Base-by-base conservation (phyloP, 2,329 filamentous ascomycete species). In the Clonostachys byssicola region DNA sequence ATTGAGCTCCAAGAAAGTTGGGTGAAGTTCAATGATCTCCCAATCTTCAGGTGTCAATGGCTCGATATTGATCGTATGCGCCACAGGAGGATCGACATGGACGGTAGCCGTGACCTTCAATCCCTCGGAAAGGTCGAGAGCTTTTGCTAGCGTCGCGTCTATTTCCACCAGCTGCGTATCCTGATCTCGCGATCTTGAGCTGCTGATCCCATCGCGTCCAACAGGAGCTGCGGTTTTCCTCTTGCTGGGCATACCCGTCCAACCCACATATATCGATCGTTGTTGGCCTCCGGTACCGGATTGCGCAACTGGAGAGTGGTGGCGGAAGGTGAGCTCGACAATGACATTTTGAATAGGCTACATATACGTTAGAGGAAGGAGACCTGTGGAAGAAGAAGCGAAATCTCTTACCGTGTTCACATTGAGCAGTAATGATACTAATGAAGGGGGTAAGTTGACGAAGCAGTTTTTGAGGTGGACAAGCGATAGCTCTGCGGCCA, bases 11-110 rank as follows among this genome's bases (percentile, higher is more conserved):
- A 99, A 75, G 61, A 97, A 99, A 14, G 87, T 94, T 6, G 94
- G 94, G 71, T 99, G 94, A 3, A 99, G 75, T 67, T 99, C 94
- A 57, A 99, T 97, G 59, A 97, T 95, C 68, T 99, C 94, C 94
- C 94, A 99, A 63, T 99, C 94, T 49, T 95, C 90, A 2, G 92
- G 84, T 0, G 94, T 97, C 58, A 97, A 70, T 34, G 94, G 94
- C 64, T 99, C 95, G 57, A 99, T 97, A 62, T 96, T 91, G 66
- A 99, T 87, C 2, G 92, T 97, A 65, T 96, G 90, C 43, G 91
- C 90, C 53, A 94, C 72, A 3, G 92, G 91, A 43, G 92, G 92
- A 62, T 99, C 91, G 52, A 96, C 71, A 65, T 99, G 94, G 53
- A 99, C 77, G 35, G 71, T 77, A 42, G 72, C 73, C 54, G 74